Evolutionary conservation across 306 rosid genomes (phyloP).

Genomic region (Quercus wislizeni): DNA sequence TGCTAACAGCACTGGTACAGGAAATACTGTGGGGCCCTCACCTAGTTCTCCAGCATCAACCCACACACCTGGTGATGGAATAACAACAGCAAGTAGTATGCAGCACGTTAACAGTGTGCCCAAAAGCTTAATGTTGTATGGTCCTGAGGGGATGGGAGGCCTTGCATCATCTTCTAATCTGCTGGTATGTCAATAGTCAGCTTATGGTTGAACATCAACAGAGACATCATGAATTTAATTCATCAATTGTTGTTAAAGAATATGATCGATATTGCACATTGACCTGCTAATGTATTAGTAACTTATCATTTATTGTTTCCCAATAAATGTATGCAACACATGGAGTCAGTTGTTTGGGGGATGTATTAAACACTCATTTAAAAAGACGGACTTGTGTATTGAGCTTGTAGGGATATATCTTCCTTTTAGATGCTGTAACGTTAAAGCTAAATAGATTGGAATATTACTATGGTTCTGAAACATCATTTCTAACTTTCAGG

Average conservation of each 20-base stretch:
- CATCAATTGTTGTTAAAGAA: neutral
- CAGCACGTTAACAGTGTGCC: constrained; percentile 62
- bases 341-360: neutral
- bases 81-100: constrained; percentile 60
- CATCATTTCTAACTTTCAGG: constrained; percentile 43
- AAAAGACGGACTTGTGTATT: neutral
- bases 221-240: neutral
- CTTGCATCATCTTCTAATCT: constrained; percentile 73
- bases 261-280: neutral
- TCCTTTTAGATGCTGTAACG: neutral
- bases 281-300: neutral
- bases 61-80: constrained; percentile 82
- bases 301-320: neutral
- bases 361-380: constrained; percentile 7
- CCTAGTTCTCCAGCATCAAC: constrained; percentile 89
- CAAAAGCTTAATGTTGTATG: constrained; percentile 65
- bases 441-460: neutral
- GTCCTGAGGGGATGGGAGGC: constrained; percentile 75
- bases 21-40: constrained; percentile 81
- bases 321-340: neutral
- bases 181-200: constrained; percentile 44
- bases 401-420: neutral
- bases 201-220: neutral
- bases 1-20: constrained; percentile 95
- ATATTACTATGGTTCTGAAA: neutral